These are phyloP conservation scores for Solanum pimpinellifolium DNA, from an alignment of 257 asterid genomes.

Conservation along the genomic window DNA sequence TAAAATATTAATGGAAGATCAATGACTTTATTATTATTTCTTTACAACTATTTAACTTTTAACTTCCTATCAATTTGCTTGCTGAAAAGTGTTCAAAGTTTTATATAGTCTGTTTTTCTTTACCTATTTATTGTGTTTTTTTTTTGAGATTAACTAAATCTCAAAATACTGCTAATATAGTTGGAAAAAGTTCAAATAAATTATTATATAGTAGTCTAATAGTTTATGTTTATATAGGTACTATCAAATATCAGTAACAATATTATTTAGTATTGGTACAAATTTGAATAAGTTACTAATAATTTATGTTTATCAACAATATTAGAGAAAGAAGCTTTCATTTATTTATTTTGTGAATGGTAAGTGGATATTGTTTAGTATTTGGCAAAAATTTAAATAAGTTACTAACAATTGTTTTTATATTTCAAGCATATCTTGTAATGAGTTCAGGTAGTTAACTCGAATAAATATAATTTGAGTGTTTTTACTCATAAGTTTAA, in stretches of 20 bases:
- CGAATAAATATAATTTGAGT: neutral
- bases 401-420: neutral
- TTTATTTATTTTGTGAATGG: too few relatives aligned
- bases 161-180: neutral
- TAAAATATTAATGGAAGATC: neutral
- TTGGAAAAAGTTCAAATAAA: neutral
- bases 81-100: neutral
- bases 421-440: neutral
- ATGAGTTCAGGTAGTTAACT: neutral
- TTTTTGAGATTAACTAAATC: neutral
- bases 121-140: too few relatives aligned
- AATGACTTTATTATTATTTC: neutral
- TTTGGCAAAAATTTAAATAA: neutral
- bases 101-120: too few relatives aligned
- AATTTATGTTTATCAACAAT: too few relatives aligned
- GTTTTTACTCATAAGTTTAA: neutral
- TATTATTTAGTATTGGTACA: neutral
- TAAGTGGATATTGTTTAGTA: too few relatives aligned
- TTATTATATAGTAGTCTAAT: neutral
- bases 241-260: neutral
- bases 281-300: neutral
- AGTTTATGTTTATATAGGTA: neutral
- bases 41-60: too few relatives aligned
- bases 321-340: too few relatives aligned
- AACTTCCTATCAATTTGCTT: too few relatives aligned